Base-by-base conservation (phyloP, 805 yeast species). In the Kuraishia piskuri region DNA sequence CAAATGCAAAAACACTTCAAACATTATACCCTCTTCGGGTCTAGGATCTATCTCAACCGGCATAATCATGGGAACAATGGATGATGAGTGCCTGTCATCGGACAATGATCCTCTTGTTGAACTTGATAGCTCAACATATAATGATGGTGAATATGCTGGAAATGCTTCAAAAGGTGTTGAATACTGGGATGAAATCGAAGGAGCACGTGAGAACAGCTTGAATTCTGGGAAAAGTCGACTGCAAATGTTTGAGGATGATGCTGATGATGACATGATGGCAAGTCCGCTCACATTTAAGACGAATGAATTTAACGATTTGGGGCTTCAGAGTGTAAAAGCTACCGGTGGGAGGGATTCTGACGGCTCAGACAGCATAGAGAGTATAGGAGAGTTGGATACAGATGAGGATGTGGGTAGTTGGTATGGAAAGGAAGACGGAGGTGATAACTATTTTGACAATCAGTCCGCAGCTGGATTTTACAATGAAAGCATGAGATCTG, bases 31-130 rank as follows among this genome's bases (percentile, higher is more conserved):
- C 8, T 47, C 23, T 31, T 25, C 22, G 12, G 23, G 36, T 20
- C 12, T 14, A 22, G 22, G 20, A 24, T 23, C 40, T 22, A 23
- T 48, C 19, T 10, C 50, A 17, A 5, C 22, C 21, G 51, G 45
- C 21, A 22, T 21, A 24, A 49, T 49, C 25, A 49, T 49, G 46
- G 51, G 51, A 19, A 49, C 51, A 6, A 49, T 49, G 51, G 51
- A 49, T 37, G 51, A 49, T 17, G 51, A 49, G 23, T 49, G 40
- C 14, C 17, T 31, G 40, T n/a, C 40, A 12, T 31, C 40, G 4
- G 40, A 31, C 14, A 12, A n/a, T 8, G 40, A 31, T 8, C 4
- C n/a, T n/a, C n/a, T 12, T 4, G 17, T 3, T 31, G 40, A 31
- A 12, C 40, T 31, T 12, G 14, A 31, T 31, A n/a, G 40, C 14